phyloP scores from a whole-genome alignment of 202 grass and related monocot species.

The Setaria viridis region DNA sequence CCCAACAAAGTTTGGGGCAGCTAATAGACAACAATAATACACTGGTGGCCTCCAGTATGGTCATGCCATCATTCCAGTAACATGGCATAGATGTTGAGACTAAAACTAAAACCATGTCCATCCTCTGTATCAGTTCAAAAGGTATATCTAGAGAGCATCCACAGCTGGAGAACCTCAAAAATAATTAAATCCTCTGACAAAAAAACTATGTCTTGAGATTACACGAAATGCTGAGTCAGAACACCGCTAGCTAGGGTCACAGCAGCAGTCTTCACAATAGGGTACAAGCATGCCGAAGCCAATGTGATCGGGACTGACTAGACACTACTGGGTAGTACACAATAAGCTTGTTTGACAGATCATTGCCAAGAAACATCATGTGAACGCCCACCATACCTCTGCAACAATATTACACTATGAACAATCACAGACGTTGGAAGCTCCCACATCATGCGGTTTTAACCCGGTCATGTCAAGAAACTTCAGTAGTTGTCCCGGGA shows the following conservation, averaged over 20 bases:
- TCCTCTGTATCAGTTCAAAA: not conserved
- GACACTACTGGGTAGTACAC: conserved; percentile 16
- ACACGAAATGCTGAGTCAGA: conserved; percentile 37
- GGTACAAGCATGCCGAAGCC: conserved; percentile 42
- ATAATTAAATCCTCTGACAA: not conserved
- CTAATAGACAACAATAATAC: not conserved
- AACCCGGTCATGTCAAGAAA: not conserved
- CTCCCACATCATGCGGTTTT: not conserved
- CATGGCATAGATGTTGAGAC: not conserved
- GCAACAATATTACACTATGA: conserved; percentile 33
- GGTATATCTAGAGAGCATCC: not conserved
- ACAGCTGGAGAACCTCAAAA: not conserved
- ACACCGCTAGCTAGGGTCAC: not conserved
- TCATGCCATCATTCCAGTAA: not conserved
- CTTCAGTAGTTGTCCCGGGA: conserved; percentile 34
- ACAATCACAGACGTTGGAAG: conserved; percentile 7
- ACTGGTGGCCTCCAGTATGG: too few relatives aligned
- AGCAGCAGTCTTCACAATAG: conserved; percentile 1
- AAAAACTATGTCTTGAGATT: conserved; percentile 29
- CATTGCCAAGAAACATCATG: not conserved
- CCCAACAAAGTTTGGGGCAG: not conserved
- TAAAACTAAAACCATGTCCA: not conserved
- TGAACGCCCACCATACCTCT: not conserved
- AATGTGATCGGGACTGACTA: conserved; percentile 45
- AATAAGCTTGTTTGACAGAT: not conserved